Evolutionary conservation across 805 yeast species (phyloP).

Genomic region (Candida sanyiensis): DNA sequence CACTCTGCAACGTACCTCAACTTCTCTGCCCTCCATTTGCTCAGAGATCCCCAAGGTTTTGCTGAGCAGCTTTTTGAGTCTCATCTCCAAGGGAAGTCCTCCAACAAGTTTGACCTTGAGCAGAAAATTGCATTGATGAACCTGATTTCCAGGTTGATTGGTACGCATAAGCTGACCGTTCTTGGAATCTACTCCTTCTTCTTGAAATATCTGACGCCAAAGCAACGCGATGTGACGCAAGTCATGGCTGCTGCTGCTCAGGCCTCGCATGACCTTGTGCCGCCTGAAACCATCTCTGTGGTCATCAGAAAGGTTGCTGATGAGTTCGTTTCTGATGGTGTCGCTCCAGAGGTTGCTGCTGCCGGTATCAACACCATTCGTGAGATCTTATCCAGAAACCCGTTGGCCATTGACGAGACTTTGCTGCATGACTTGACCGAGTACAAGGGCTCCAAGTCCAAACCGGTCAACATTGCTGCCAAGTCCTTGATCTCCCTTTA

Average conservation of each 20-base stretch:
- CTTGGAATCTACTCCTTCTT: conserved; percentile 86
- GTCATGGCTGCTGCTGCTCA: conserved; percentile 97
- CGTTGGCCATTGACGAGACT: conserved; percentile 86
- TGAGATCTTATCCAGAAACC: conserved; percentile 89
- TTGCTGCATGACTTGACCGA: conserved; percentile 84
- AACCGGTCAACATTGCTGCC: conserved; percentile 93
- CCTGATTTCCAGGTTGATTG: conserved; percentile 80
- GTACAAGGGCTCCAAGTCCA: conserved; percentile 89
- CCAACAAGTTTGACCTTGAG: conserved; percentile 72
- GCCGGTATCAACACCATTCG: conserved; percentile 96
- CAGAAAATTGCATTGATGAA: conserved; percentile 88
- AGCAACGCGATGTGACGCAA: conserved; percentile 90
- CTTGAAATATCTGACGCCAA: conserved; percentile 87
- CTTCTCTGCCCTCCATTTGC: conserved; percentile 88
- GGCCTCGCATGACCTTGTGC: conserved; percentile 93
- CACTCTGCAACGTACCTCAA: conserved; percentile 67
- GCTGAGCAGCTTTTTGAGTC: conserved; percentile 76
- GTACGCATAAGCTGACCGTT: conserved; percentile 89
- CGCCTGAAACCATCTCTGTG: conserved; percentile 82
- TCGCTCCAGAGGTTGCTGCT: conserved; percentile 94
- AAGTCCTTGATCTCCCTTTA: conserved; percentile 78
- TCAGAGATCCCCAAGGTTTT: conserved; percentile 97
- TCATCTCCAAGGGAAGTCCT: conserved; percentile 65
- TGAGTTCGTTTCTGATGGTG: conserved; percentile 98
- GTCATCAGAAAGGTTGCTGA: conserved; percentile 91